These are phyloP conservation scores for Lactarius evosmus DNA, from an alignment of 768 basidiomycete genomes.

Conservation along the genomic window DNA sequence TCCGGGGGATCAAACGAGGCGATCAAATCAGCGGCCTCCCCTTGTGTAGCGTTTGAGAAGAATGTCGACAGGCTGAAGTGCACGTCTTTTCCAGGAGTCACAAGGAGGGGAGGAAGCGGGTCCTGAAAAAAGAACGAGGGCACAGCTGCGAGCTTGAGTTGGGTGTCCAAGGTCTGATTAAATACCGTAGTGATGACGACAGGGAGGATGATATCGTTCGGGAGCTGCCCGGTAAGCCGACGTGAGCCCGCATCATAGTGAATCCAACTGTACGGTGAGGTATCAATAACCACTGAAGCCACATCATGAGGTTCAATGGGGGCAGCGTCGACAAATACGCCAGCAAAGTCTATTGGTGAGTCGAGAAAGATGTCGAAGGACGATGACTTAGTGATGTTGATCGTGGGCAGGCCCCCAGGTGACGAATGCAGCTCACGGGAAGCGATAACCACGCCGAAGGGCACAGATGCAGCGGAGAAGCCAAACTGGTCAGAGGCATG, in stretches of 20 bases:
- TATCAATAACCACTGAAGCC: constrained; percentile 53
- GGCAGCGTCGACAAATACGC: constrained; percentile 60
- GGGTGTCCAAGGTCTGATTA: constrained; percentile 65
- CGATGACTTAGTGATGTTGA: constrained; percentile 65
- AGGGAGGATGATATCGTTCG: constrained; percentile 48
- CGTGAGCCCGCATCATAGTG: constrained; percentile 53
- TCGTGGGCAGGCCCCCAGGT: constrained; percentile 48
- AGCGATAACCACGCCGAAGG: constrained; percentile 67
- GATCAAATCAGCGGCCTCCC: constrained; percentile 50
- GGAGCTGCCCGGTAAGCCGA: constrained; percentile 65
- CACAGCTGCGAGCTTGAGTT: constrained; percentile 61
- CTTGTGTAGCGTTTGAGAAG: constrained; percentile 49
- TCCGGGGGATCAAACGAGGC: constrained; percentile 52
- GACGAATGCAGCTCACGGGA: constrained; percentile 60
- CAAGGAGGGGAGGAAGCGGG: constrained; percentile 54
- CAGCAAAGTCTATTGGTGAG: constrained; percentile 57
- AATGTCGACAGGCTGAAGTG: constrained; percentile 53
- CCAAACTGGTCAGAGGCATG: constrained; percentile 72
- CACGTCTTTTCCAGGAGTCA: constrained; percentile 49
- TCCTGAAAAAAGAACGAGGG: constrained; percentile 68
- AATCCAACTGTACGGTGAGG: constrained; percentile 56
- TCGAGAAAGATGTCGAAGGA: constrained; percentile 50
- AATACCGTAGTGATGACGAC: constrained; percentile 59
- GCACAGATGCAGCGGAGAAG: constrained; percentile 55
- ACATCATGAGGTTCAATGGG: constrained; percentile 60